Evolutionary conservation across 306 rosid genomes (phyloP).

Genomic region (Vachellia collinsii): DNA sequence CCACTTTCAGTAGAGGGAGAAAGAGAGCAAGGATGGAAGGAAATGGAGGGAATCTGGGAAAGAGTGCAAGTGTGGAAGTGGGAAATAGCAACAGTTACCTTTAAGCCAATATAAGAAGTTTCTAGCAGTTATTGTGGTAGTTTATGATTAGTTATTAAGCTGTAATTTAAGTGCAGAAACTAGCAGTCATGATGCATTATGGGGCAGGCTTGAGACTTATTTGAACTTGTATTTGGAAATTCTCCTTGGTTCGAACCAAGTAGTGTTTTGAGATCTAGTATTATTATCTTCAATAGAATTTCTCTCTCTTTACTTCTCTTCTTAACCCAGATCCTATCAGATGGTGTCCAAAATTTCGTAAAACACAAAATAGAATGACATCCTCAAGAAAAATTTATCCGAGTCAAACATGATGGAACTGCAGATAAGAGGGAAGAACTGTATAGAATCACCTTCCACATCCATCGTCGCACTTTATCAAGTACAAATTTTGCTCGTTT

Average conservation of each 20-base stretch:
- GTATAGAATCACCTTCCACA: conserved; percentile 81
- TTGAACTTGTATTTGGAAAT: neutral
- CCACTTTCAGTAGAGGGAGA: neutral
- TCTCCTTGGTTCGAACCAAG: neutral
- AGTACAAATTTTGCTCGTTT: conserved; percentile 92
- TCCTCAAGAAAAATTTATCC: conserved; percentile 22
- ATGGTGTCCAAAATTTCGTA: conserved; percentile 22
- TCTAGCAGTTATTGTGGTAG: neutral
- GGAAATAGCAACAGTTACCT: neutral
- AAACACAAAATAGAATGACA: conserved; percentile 15
- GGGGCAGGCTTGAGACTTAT: neutral
- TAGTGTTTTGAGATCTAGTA: neutral
- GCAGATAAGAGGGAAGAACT: conserved; percentile 31
- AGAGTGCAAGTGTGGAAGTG: no score
- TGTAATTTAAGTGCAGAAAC: neutral
- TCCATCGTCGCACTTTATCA: conserved; percentile 97
- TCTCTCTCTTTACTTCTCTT: neutral
- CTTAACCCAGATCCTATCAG: neutral
- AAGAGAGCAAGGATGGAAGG: neutral
- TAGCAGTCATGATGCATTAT: neutral
- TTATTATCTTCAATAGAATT: neutral
- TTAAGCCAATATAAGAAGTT: neutral
- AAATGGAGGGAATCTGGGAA: neutral
- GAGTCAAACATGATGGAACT: conserved; percentile 1
- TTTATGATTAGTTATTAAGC: neutral